Conservation (phyloP, 2,329 filamentous ascomycete species). For the Gyromitra esculenta region DNA sequence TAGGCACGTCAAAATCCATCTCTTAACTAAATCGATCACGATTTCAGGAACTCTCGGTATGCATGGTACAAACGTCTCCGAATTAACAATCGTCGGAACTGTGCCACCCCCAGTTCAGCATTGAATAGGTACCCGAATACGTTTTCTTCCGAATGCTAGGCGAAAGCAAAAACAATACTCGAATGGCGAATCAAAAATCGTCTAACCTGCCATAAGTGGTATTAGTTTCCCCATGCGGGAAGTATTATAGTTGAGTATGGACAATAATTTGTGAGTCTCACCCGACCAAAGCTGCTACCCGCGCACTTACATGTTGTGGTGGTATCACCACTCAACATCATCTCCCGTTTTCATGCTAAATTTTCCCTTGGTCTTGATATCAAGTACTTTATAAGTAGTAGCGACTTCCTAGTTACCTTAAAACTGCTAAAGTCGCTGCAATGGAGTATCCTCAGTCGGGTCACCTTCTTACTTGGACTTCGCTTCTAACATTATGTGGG, state of each 20-base stretch:
- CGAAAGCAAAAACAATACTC: too few relatives aligned
- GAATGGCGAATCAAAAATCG: too few relatives aligned
- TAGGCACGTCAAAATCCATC: too few relatives aligned
- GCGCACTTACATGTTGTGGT: too few relatives aligned
- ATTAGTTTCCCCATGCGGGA: too few relatives aligned
- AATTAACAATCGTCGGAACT: neutral
- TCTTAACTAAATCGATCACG: too few relatives aligned
- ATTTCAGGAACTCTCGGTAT: neutral
- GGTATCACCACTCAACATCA: too few relatives aligned
- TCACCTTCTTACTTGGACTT: neutral
- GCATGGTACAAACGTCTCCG: neutral
- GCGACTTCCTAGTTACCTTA: neutral
- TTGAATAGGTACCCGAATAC: neutral
- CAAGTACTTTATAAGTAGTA: neutral
- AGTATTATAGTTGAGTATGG: too few relatives aligned
- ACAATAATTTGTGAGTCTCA: too few relatives aligned
- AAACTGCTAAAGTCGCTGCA: neutral
- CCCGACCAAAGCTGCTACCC: too few relatives aligned
- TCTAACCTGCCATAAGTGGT: too few relatives aligned
- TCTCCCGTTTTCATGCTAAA: neutral
- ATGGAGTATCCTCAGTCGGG: slow-evolving; percentile 1
- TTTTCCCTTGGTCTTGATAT: neutral
- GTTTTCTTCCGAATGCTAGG: neutral
- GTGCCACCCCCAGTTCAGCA: neutral
- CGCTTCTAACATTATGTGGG: slow-evolving; percentile 5